Evolutionary conservation across 2,329 filamentous ascomycete genomes (phyloP), one percentile per base, ranked within the genome.

Genomic region (Penicillium sp.): DNA sequence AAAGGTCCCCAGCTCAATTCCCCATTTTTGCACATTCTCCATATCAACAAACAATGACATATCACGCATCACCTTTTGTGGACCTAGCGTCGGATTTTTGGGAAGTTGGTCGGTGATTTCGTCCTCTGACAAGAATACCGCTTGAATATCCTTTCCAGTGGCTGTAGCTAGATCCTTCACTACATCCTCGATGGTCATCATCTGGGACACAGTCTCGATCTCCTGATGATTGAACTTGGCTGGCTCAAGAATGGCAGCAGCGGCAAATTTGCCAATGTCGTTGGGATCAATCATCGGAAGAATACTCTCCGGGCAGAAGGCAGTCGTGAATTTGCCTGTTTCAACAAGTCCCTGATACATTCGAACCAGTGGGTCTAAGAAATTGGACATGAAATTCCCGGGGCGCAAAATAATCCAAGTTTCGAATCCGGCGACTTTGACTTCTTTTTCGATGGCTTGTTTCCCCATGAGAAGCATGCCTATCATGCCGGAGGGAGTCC

Each of bases 351-450:
- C 75, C 0, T 73, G 69, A 54, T 77, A 80, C 67, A 76, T 70
- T 8, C 49, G 50, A 1, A 75, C 73, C 11, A 75, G 67, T 3
- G 80, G 80, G 4, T 67, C 54, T 4, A 82, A 46, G 56, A 77
- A 79, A 61, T 84, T 84, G 20, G 74, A 71, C 76, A 81, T 80
- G 70, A 84, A 83, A 60, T 73, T 76, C 1, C 76, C 78, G 0
- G 79, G 79, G 2, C 79, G 77, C 2, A 84, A 63, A 22, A 83
- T 73, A 0, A 81, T 82, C 75, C 77, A 83, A 7, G 64, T 58
- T 14, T 73, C 57, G 55, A 81, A 77, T 2, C 73, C 73, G 1
- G 68, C 63, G 8, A 60, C 51, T 20, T 72, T 67, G 4, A 80
- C 64, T 20, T 68, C 67, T 1, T 69, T 56, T 57, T 83, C 81